phyloP scores from a whole-genome alignment of 352 stramenopile species.

The Globisporangium camurandrum region DNA sequence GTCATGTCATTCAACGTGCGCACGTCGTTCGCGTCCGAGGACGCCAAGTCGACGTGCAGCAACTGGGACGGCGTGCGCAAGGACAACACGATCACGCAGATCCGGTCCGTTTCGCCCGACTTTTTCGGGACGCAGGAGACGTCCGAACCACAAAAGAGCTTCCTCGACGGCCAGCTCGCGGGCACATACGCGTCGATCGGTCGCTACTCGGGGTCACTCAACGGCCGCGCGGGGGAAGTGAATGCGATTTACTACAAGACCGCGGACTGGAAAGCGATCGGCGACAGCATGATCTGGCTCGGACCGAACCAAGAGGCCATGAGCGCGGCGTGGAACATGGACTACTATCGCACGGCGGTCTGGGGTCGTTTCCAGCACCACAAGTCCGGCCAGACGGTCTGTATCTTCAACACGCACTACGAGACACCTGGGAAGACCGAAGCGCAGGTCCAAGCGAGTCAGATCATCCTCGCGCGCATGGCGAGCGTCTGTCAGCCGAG shows the following conservation, averaged over 20 bases:
- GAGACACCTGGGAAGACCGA: slow-evolving; percentile 72
- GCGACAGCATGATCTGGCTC: slow-evolving; percentile 68
- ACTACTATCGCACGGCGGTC: slow-evolving; percentile 66
- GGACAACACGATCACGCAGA: slow-evolving; percentile 48
- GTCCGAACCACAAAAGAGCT: slow-evolving; percentile 57
- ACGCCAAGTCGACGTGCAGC: slow-evolving; percentile 33
- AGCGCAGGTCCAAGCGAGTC: slow-evolving; percentile 51
- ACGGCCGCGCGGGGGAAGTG: slow-evolving; percentile 43
- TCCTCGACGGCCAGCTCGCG: slow-evolving; percentile 43
- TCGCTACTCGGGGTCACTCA: slow-evolving; percentile 45
- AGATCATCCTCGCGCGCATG: slow-evolving; percentile 53
- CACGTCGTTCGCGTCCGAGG: slow-evolving; percentile 45
- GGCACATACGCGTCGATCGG: slow-evolving; percentile 60
- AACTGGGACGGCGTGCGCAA: slow-evolving; percentile 63
- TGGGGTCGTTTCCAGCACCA: slow-evolving; percentile 70
- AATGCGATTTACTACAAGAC: slow-evolving; percentile 62
- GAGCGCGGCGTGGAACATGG: slow-evolving; percentile 51
- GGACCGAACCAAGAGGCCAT: slow-evolving; percentile 39
- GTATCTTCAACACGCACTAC: slow-evolving; percentile 77
- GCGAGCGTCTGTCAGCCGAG: slow-evolving; percentile 36
- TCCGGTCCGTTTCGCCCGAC: slow-evolving; percentile 43
- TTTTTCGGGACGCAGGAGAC: slow-evolving; percentile 81
- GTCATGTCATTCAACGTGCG: slow-evolving; percentile 80
- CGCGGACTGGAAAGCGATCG: slow-evolving; percentile 42
- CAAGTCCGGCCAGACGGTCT: slow-evolving; percentile 46